Evolutionary conservation across 495 filamentous ascomycete species (phyloP).

Genomic region (Neohortaea acidophila): DNA sequence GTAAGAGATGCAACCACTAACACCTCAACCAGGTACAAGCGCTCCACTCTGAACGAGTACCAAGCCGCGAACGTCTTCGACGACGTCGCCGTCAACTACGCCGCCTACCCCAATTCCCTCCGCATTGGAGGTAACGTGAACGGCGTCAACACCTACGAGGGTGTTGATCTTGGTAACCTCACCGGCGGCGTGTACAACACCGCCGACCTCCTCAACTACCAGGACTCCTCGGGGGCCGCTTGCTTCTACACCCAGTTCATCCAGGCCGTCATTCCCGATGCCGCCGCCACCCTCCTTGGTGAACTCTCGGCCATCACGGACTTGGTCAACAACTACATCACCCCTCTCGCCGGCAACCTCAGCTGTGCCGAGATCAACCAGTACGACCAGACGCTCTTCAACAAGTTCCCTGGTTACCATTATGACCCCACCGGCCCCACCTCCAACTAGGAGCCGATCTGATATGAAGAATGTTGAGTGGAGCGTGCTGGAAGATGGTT

Average conservation of each 20-base stretch:
- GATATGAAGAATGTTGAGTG: background rate
- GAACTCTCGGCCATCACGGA: constrained; percentile 6
- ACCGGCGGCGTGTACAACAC: constrained; percentile 20
- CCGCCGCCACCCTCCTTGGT: background rate
- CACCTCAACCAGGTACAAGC: constrained; percentile 46
- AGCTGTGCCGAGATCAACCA: constrained; percentile 9
- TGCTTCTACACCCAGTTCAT: constrained; percentile 1
- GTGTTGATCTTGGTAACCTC: constrained; percentile 33
- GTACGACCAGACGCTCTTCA: constrained; percentile 15
- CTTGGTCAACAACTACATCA: constrained; percentile 10
- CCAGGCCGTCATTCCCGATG: background rate
- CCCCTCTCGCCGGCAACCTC: constrained; percentile 10
- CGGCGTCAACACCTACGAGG: constrained; percentile 38
- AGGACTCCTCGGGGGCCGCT: background rate
- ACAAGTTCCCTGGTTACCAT: constrained; percentile 13
- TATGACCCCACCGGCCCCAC: no score
- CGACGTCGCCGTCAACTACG: constrained; percentile 19
- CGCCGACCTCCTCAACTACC: constrained; percentile 4
- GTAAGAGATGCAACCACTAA: no score
- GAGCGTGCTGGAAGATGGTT: no score
- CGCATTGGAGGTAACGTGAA: constrained; percentile 44
- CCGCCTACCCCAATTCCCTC: constrained; percentile 23
- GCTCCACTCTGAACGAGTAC: constrained; percentile 30
- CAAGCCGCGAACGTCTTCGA: constrained; percentile 28
- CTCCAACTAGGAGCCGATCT: background rate